These are phyloP conservation scores for Penicillium paradoxum DNA, from an alignment of 495 filamentous ascomycete species.

Conservation along the genomic window DNA sequence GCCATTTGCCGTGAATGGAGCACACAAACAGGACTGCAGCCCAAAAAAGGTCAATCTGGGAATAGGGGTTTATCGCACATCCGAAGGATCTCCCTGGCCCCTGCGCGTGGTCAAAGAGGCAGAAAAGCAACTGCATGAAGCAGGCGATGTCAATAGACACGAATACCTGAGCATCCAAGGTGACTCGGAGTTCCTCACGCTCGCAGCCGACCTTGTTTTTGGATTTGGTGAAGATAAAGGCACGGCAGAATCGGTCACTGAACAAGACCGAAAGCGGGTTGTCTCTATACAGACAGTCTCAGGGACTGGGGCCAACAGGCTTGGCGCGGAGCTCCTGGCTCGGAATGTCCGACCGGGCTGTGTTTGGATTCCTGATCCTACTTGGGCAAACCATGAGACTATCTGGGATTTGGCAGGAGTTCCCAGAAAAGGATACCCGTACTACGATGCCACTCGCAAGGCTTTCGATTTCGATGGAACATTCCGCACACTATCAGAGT, in stretches of 20 bases:
- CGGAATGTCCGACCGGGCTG: conserved; percentile 10
- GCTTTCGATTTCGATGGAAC: conserved; percentile 21
- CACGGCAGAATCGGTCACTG: conserved; percentile 12
- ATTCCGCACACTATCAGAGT: conserved; percentile 11
- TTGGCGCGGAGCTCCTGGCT: conserved; percentile 72
- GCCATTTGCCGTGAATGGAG: conserved; percentile 22
- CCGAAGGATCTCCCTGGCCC: conserved; percentile 32
- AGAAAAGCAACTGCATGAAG: conserved; percentile 15
- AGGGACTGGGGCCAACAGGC: conserved; percentile 76
- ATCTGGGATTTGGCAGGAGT: conserved; percentile 25
- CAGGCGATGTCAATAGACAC: conserved; percentile 6
- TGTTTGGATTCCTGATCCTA: conserved; percentile 28
- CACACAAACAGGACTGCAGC: conserved; percentile 15
- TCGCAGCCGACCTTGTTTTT: conserved; percentile 13
- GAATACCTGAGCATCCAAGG: conserved; percentile 17
- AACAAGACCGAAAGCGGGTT: conserved; percentile 17
- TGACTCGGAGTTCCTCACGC: conserved; percentile 6
- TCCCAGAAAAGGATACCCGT: conserved; percentile 22
- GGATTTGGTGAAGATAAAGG: conserved; percentile 11
- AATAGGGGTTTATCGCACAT: conserved; percentile 32
- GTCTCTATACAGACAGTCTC: conserved; percentile 64
- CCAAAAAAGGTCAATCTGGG: conserved; percentile 32
- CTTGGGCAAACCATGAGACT: conserved; percentile 29
- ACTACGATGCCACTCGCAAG: conserved; percentile 20
- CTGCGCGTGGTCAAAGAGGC: conserved; percentile 26